Evolutionary conservation across 257 asterid species (phyloP).

Genomic region (Coffea eugenioides): DNA sequence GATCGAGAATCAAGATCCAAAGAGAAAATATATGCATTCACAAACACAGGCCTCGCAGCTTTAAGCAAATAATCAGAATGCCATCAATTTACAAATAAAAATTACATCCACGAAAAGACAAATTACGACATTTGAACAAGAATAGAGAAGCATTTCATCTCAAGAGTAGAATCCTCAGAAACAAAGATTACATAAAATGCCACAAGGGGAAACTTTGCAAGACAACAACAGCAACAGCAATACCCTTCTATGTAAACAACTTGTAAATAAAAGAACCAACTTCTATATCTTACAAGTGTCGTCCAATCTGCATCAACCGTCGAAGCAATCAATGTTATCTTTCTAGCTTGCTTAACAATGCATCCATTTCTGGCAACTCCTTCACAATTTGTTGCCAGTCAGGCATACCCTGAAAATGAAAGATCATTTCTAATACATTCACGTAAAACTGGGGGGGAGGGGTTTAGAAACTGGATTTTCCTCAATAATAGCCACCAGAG

Average conservation of each 20-base stretch:
- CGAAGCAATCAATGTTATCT: constrained; percentile 37
- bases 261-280: constrained; percentile 1
- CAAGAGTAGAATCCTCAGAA: too few species aligned
- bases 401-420: constrained; percentile 76
- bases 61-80: not conserved
- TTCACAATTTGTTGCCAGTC: constrained; percentile 85
- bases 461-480: not conserved
- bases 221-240: not conserved
- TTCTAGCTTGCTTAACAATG: constrained; percentile 87
- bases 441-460: not conserved
- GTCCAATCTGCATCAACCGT: not conserved
- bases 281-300: constrained; percentile 7
- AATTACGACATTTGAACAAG: not conserved
- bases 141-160: too few species aligned
- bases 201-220: not conserved
- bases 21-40: too few species aligned
- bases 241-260: not conserved
- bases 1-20: too few species aligned
- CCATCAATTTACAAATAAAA: not conserved
- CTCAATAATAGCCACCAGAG: not conserved
- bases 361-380: constrained; percentile 91
- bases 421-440: not conserved
- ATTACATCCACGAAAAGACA: not conserved
- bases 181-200: too few species aligned
- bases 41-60: not conserved